Base-by-base conservation (phyloP, 2,329 filamentous ascomycete species). In the Colletotrichum sp. region DNA sequence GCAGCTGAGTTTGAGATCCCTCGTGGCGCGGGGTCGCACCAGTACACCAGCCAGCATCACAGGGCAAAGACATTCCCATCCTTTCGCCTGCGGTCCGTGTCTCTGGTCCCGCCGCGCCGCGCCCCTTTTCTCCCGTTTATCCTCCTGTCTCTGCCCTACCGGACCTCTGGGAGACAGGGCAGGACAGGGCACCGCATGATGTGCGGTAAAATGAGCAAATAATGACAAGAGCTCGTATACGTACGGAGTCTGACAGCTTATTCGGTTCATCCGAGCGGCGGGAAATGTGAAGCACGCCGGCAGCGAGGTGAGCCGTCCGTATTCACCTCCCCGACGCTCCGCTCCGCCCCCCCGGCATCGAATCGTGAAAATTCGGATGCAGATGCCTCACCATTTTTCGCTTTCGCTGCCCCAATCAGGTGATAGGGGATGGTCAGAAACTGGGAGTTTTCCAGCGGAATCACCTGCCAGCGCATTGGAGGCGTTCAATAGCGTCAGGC, bases 401-500 rank as follows among this genome's bases (percentile, higher is more conserved):
- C 34, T 24, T 26, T 60, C 43, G 48, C 21, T 21, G 6, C 12
- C 56, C 72, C 61, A 73, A 52, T 68, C 64, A 65, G 26, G 30
- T 2, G 56, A 2, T 16, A 21, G 5, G 16, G 10, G 8, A 73
- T 64, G 65, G 32, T 38, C 13, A 73, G 73, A 24, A 34, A 26
- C 6, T 52, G 12, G 10, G 18, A 21, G 2, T 12, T 10, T 52
- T 24, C n/a, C 43, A 21, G n/a, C 43, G 43, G 43, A 52, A 10
- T 38, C 26, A 24, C 48, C 65, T 76, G 48, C 56, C 65, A 69
- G 34, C 70, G 73, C 70, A 73, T 65, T 38, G 18, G 66, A 34
- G 73, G 73, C 73, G 64, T 62, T 76, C 73, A 24, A 73, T 61
- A 73, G 73, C 34, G 58, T 69, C 65, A 58, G 70, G 48, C 30